phyloP scores from a whole-genome alignment of 2,329 filamentous ascomycete genomes.

The Aspergillus transmontanensis region DNA sequence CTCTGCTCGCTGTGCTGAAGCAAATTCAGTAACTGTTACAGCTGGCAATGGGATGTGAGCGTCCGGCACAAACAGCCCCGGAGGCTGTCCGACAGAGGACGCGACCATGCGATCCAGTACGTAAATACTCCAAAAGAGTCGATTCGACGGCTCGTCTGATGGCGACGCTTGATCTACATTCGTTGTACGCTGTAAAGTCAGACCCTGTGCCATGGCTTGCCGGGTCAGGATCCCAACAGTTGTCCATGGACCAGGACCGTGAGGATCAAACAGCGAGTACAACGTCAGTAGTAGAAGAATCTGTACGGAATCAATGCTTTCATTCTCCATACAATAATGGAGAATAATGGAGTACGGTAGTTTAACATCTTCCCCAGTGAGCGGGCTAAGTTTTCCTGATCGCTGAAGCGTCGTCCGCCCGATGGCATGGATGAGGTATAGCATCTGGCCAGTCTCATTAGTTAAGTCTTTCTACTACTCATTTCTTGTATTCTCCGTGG shows the following conservation, averaged over 20 bases:
- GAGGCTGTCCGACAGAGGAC: neutral
- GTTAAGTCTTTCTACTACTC: neutral
- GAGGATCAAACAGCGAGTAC: neutral
- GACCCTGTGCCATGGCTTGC: constrained; percentile 8
- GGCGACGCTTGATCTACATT: neutral
- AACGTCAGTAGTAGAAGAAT: neutral
- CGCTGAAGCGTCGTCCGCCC: neutral
- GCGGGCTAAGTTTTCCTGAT: neutral
- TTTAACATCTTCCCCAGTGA: neutral
- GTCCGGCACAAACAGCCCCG: constrained; percentile 7
- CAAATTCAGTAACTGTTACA: constrained; percentile 8
- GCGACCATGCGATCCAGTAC: constrained; percentile 9
- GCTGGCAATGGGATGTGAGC: constrained; percentile 4
- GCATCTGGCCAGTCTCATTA: neutral
- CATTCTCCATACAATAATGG: neutral
- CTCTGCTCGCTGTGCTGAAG: neutral
- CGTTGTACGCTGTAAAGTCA: neutral
- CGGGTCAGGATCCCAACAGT: constrained; percentile 7
- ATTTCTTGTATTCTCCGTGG: neutral
- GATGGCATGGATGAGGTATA: neutral
- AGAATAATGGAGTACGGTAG: neutral
- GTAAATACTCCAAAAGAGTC: constrained; percentile 8
- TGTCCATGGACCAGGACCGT: constrained; percentile 3
- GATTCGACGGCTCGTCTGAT: neutral
- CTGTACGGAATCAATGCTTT: neutral